A percentile compares a stretch with the other conserved stretches of the same genome.
These are phyloP conservation scores for Hortaea sp. DNA, from an alignment of 2,329 filamentous ascomycete genomes.

Conservation along the genomic window DNA sequence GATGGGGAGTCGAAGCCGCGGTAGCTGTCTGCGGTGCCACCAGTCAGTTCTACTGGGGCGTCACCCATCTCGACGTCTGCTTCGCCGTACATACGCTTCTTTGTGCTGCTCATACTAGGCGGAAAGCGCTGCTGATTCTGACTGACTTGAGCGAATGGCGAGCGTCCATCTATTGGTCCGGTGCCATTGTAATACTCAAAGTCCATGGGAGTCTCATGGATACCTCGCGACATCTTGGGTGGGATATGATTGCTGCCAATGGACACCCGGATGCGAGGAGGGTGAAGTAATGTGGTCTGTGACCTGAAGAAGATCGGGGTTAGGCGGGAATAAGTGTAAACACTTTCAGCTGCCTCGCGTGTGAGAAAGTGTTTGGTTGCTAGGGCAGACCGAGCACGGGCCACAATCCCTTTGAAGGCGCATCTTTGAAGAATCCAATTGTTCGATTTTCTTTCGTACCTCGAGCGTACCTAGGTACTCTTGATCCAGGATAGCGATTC, in stretches of 20 bases:
- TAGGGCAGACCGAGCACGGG: too few species aligned
- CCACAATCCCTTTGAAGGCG: too few species aligned
- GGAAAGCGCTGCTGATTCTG: slow-evolving; percentile 25
- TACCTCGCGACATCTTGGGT: slow-evolving; percentile 7
- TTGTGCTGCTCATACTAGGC: slow-evolving; percentile 9
- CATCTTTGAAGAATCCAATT: too few species aligned
- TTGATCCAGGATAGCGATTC: too few species aligned
- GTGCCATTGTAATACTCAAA: slow-evolving; percentile 41
- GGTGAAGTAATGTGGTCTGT: neutral
- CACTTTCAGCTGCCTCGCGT: too few species aligned
- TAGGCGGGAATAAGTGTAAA: too few species aligned
- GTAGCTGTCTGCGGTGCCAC: slow-evolving; percentile 10
- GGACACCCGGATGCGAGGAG: neutral
- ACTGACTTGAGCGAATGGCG: slow-evolving; percentile 34
- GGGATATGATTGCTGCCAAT: neutral
- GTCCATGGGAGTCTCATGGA: slow-evolving; percentile 35
- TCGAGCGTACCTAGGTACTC: too few species aligned
- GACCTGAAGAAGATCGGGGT: too few species aligned
- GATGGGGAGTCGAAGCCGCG: slow-evolving; percentile 36
- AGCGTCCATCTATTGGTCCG: slow-evolving; percentile 36
- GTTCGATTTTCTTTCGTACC: too few species aligned
- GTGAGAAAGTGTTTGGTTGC: too few species aligned
- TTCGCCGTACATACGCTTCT: slow-evolving; percentile 10
- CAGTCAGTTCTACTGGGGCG: slow-evolving; percentile 1
- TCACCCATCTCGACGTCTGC: neutral